Conservation (phyloP, 257 asterid genomes). For the Fraxinus pennsylvanica region DNA sequence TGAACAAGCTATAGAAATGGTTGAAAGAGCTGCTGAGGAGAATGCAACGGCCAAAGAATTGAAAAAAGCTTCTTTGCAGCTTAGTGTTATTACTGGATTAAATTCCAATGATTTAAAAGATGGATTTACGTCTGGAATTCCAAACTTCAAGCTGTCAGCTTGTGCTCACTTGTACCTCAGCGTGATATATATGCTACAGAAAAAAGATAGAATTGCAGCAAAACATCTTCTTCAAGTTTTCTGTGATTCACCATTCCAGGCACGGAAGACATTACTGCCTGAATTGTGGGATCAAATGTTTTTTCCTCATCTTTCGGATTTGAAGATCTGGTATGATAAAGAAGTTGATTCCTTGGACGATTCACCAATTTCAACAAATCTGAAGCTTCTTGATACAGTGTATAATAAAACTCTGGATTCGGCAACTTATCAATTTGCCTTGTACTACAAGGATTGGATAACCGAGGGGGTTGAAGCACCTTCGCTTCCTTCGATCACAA, state of each 20-base stretch:
- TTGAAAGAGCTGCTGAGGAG: constrained; percentile 65
- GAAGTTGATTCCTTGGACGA: constrained; percentile 39
- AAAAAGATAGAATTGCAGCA: constrained; percentile 62
- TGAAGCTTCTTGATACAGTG: constrained; percentile 48
- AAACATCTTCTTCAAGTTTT: constrained; percentile 78
- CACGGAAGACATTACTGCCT: constrained; percentile 53
- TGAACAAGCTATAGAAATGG: constrained; percentile 70
- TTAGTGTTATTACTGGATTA: constrained; percentile 83
- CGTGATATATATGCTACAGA: constrained; percentile 62
- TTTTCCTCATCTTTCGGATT: constrained; percentile 57
- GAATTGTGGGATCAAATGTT: constrained; percentile 71
- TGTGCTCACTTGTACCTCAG: constrained; percentile 91
- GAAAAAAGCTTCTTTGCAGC: constrained; percentile 75
- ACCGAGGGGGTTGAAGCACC: constrained; percentile 64
- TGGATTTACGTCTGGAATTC: constrained; percentile 64
- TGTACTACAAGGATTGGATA: constrained; percentile 81
- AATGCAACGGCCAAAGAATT: constrained; percentile 48
- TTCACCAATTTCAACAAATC: constrained; percentile 33
- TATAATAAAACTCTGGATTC: constrained; percentile 59
- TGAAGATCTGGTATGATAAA: constrained; percentile 60
- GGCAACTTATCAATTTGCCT: constrained; percentile 58
- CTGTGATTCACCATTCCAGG: constrained; percentile 67
- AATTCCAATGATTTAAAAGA: constrained; percentile 54
- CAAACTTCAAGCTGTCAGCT: constrained; percentile 70
- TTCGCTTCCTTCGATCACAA: constrained; percentile 45